Base-by-base conservation (phyloP, 139 green algal species). In the Auxenochlorella protothecoides region DNA sequence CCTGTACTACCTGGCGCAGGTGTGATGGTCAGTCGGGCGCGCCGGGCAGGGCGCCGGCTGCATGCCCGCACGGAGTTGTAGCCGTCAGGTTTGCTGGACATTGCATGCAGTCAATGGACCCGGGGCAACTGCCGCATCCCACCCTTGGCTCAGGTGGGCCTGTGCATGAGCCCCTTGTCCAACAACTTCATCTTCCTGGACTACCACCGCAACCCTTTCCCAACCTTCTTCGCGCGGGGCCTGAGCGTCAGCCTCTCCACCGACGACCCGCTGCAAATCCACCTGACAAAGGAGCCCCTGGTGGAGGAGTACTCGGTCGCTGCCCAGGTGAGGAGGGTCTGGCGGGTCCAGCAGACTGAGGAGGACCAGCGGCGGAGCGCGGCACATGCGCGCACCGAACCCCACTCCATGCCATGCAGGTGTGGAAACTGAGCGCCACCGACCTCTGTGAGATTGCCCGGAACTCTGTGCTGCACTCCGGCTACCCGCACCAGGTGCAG, bases 111-210 rank as follows among this genome's bases (percentile, higher is more conserved):
- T 44, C 27, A 44, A 44, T 44, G 27, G 27, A 44, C 27, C 27
- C 27, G 27, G 27, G 27, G 27, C 27, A 44, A 44, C 12, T 72
- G 15, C 62, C 10, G 66, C 69, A 44, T 44, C 27, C 27, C 27
- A 44, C 27, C 27, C 27, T 44, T 44, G 27, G 27, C 27, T 9
- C 92, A 97, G 89, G 91, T 97, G 68, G 93, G 92, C 3, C 87
- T 98, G 60, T 95, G 88, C 81, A 97, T 98, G 93, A 88, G 76
- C 5, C 95, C 95, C 3, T 84, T 99, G 60, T 96, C 87, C 84
- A 99, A 99, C 88, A 99, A 99, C 88, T 92, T 81, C 55, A 85
- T 99, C 16, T 99, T 99, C 86, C 84, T 99, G 65, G 95, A 99
- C 87, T 99, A 99, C 86, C 93, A 98, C 87, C 85, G 85, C 70